Evolutionary conservation across 768 basidiomycete species (phyloP).

Genomic region (Russula sp.): DNA sequence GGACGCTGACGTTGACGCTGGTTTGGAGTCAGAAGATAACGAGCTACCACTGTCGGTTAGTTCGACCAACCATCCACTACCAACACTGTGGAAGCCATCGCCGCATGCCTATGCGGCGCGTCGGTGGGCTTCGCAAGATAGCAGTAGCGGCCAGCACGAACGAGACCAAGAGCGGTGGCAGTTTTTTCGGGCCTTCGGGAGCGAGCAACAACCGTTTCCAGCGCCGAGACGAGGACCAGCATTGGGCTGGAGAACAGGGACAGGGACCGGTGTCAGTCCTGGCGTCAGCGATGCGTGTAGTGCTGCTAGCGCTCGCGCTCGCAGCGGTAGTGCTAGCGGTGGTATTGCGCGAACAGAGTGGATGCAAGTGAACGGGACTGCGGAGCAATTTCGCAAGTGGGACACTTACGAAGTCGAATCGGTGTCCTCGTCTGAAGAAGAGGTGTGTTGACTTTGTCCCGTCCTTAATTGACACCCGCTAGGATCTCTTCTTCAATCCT

Average conservation of each 20-base stretch:
- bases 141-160: neutral
- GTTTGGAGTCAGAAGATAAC: constrained; percentile 18
- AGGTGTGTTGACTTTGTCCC: constrained; percentile 21
- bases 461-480: constrained; percentile 12
- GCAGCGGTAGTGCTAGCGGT: constrained; percentile 1
- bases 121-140: constrained; percentile 21
- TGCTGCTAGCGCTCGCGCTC: constrained; percentile 1
- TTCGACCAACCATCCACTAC: neutral
- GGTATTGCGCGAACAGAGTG: constrained; percentile 8
- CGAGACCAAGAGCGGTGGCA: constrained; percentile 2
- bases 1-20: constrained; percentile 7
- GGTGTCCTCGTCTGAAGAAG: constrained; percentile 22
- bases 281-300: constrained; percentile 3
- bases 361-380: constrained; percentile 17
- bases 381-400: constrained; percentile 3
- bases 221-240: neutral
- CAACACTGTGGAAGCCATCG: constrained; percentile 23
- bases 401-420: constrained; percentile 15
- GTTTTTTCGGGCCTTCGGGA: constrained; percentile 11
- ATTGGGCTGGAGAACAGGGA: neutral
- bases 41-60: constrained; percentile 16
- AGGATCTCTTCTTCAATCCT: constrained; percentile 7
- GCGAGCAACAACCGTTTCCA: neutral
- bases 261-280: neutral
- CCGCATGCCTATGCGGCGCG: constrained; percentile 20